Conservation (phyloP, 371 early-diverging fungal species). For the Amoeboaphelidium protococcarum region DNA sequence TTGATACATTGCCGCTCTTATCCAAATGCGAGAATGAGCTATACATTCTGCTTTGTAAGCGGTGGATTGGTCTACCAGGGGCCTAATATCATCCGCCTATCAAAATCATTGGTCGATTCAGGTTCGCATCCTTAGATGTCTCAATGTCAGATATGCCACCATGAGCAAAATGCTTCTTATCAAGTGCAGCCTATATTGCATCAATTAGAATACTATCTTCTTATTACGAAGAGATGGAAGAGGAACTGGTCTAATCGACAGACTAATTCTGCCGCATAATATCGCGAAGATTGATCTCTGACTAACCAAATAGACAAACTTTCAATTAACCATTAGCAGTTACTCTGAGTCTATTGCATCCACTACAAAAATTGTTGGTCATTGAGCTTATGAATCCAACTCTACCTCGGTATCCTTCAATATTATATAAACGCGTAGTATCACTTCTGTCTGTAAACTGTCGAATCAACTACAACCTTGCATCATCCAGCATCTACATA, state of each 20-base stretch:
- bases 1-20: constrained; percentile 35
- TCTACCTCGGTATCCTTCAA: constrained; percentile 43
- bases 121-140: constrained; percentile 38
- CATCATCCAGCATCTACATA: constrained; percentile 26
- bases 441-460: neutral
- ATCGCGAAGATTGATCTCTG: constrained; percentile 58
- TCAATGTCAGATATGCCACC: constrained; percentile 56
- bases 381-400: constrained; percentile 86
- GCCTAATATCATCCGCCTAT: constrained; percentile 44
- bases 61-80: neutral
- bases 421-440: neutral
- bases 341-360: constrained; percentile 69
- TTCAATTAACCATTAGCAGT: constrained; percentile 85
- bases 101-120: constrained; percentile 77
- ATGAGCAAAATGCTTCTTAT: constrained; percentile 62
- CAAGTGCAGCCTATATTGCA: constrained; percentile 15
- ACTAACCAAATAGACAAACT: constrained; percentile 67
- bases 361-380: constrained; percentile 78
- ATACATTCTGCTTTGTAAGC: too few species aligned
- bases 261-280: constrained; percentile 33
- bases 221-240: neutral
- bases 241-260: constrained; percentile 37
- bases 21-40: constrained; percentile 1
- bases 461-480: constrained; percentile 13
- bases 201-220: neutral